Evolutionary conservation across 2,329 filamentous ascomycete genomes (phyloP).

Genomic region (Tolypocladium ovalisporum): DNA sequence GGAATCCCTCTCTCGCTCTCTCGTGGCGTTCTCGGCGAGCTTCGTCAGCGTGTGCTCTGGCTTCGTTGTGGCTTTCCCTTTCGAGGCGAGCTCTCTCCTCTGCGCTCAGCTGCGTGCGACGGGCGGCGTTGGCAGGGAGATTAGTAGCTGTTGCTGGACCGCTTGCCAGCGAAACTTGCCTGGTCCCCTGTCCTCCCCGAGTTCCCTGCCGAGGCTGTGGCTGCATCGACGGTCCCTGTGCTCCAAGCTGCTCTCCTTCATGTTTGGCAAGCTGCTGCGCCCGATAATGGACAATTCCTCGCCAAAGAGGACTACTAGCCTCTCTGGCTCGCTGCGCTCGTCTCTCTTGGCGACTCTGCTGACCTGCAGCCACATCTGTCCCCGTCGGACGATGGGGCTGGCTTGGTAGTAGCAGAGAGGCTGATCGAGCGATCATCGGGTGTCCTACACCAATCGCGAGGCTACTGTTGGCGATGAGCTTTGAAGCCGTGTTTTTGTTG

Average conservation of each 20-base stretch:
- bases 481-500: conserved; percentile 10
- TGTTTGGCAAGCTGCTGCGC: not conserved
- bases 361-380: not conserved
- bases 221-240: not conserved
- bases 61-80: not conserved
- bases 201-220: not conserved
- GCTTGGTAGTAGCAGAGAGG: not conserved
- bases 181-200: not conserved
- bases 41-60: not conserved
- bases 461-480: not conserved
- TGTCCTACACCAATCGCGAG: not conserved
- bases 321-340: not conserved
- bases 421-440: not conserved
- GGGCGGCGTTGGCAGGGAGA: not conserved
- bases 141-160: not conserved
- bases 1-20: not conserved
- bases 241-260: not conserved
- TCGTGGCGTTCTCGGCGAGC: not conserved
- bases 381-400: not conserved
- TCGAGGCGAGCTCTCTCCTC: not conserved
- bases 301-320: not conserved
- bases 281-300: not conserved
- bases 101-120: not conserved
- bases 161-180: not conserved
- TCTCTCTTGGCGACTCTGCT: not conserved